phyloP scores from a whole-genome alignment of 257 asterid species.

The Scutellaria minor region DNA sequence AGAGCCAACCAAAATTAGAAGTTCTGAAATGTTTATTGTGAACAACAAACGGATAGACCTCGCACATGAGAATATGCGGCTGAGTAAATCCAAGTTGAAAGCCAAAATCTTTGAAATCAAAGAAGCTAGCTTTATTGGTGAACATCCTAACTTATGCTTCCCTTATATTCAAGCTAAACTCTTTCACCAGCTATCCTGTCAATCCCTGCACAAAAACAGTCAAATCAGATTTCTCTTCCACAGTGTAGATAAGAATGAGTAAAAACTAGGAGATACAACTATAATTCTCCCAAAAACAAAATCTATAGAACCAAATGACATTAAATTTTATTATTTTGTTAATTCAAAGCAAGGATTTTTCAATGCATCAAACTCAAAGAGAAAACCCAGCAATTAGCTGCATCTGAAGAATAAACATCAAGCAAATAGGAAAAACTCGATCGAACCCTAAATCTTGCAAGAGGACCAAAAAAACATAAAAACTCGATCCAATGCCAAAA shows the following conservation, averaged over 20 bases:
- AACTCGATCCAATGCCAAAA: slow-evolving; percentile 40
- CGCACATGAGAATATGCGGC: slow-evolving; percentile 31
- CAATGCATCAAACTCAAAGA: slow-evolving; percentile 6
- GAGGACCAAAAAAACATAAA: slow-evolving; percentile 3
- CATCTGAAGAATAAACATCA: slow-evolving; percentile 8
- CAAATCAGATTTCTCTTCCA: slow-evolving; percentile 33
- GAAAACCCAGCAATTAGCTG: neutral
- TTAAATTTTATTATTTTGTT: too few species aligned
- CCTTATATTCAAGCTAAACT: slow-evolving; percentile 24
- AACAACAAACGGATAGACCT: slow-evolving; percentile 32
- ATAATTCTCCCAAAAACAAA: slow-evolving; percentile 13
- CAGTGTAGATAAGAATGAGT: neutral
- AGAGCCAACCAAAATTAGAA: slow-evolving; percentile 28
- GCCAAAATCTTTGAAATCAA: slow-evolving; percentile 29
- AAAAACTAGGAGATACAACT: slow-evolving; percentile 12
- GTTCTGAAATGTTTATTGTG: slow-evolving; percentile 35
- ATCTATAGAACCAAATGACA: slow-evolving; percentile 3
- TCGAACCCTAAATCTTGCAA: slow-evolving; percentile 46
- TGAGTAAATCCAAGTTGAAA: slow-evolving; percentile 30
- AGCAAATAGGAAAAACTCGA: slow-evolving; percentile 36
- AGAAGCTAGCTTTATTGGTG: slow-evolving; percentile 30
- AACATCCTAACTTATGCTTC: slow-evolving; percentile 39
- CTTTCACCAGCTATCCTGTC: slow-evolving; percentile 32
- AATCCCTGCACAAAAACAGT: slow-evolving; percentile 47
- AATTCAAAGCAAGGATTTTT: neutral